Conservation (phyloP, 805 yeast genomes). For the Debaryomyces hansenii region DNA sequence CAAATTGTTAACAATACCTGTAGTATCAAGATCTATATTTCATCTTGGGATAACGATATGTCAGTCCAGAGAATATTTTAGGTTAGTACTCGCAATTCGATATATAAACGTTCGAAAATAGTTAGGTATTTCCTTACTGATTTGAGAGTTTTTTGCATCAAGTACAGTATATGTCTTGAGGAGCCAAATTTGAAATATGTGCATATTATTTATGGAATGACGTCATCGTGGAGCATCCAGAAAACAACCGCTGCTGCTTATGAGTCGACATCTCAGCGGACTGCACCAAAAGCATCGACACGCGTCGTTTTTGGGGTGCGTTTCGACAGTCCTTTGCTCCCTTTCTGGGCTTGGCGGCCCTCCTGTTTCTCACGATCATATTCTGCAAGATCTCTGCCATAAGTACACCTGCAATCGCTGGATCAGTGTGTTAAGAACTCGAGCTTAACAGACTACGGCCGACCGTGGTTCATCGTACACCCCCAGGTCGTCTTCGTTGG, state of each 20-base stretch:
- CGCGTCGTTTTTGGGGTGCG: conserved; percentile 11
- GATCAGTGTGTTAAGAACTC: conserved; percentile 70
- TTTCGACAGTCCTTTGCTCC: conserved; percentile 8
- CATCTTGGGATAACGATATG: no score
- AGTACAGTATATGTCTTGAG: no score
- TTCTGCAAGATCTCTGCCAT: conserved; percentile 72
- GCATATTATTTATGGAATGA: no score
- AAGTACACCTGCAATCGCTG: conserved; percentile 87
- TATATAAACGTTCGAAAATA: no score
- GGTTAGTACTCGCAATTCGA: no score
- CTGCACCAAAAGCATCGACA: conserved; percentile 14
- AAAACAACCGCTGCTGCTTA: conserved; percentile 31
- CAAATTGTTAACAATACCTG: no score
- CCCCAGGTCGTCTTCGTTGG: conserved; percentile 4
- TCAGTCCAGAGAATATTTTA: no score
- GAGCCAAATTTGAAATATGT: no score
- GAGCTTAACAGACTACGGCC: conserved; percentile 54
- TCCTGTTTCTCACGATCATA: conserved; percentile 24
- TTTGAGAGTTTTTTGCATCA: no score
- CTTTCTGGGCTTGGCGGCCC: conserved; percentile 3
- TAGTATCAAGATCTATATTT: no score
- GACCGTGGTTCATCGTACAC: conserved; percentile 3
- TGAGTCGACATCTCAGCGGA: conserved; percentile 14
- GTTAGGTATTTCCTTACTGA: no score
- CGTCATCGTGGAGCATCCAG: conserved; percentile 40